phyloP scores from a whole-genome alignment of 2,329 filamentous ascomycete genomes.

The Aspergillus niger region DNA sequence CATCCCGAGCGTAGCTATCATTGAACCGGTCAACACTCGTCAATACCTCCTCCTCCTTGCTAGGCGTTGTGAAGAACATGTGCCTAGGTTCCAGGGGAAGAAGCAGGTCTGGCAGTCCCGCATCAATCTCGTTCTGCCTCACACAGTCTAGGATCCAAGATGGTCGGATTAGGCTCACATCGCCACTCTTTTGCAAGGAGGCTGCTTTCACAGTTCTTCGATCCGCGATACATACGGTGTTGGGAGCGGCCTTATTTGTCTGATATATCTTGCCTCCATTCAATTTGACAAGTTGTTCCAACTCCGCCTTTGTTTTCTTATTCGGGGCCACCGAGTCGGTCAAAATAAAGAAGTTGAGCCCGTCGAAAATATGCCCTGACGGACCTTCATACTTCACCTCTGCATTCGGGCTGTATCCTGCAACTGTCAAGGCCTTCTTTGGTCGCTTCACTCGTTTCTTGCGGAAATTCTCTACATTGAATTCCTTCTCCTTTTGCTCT shows the following conservation, averaged over 20 bases:
- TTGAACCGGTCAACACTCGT: constrained; percentile 73
- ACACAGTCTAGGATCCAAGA: constrained; percentile 85
- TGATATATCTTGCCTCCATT: constrained; percentile 82
- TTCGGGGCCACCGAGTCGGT: constrained; percentile 70
- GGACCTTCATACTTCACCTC: constrained; percentile 59
- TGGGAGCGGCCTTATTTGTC: constrained; percentile 62
- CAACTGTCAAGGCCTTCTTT: constrained; percentile 72
- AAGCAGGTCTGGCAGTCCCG: constrained; percentile 56
- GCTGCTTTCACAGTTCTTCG: constrained; percentile 79
- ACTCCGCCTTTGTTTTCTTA: constrained; percentile 74
- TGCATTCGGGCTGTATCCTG: constrained; percentile 62
- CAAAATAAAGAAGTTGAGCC: constrained; percentile 77
- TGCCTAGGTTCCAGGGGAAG: constrained; percentile 70
- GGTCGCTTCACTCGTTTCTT: constrained; percentile 64
- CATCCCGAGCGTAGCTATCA: constrained; percentile 79
- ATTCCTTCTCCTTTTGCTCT: constrained; percentile 70
- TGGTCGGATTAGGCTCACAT: constrained; percentile 73
- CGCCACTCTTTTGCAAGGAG: constrained; percentile 72
- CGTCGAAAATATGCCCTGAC: constrained; percentile 68
- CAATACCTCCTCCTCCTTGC: constrained; percentile 56
- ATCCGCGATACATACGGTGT: constrained; percentile 76
- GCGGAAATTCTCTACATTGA: constrained; percentile 69
- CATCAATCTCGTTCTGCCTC: constrained; percentile 57
- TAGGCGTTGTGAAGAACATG: constrained; percentile 68
- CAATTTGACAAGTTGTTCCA: constrained; percentile 79